A percentile compares a stretch with the other conserved stretches of the same genome.
These are phyloP conservation scores for Tephrocybe rancida DNA, from an alignment of 768 basidiomycete genomes.

Conservation along the genomic window DNA sequence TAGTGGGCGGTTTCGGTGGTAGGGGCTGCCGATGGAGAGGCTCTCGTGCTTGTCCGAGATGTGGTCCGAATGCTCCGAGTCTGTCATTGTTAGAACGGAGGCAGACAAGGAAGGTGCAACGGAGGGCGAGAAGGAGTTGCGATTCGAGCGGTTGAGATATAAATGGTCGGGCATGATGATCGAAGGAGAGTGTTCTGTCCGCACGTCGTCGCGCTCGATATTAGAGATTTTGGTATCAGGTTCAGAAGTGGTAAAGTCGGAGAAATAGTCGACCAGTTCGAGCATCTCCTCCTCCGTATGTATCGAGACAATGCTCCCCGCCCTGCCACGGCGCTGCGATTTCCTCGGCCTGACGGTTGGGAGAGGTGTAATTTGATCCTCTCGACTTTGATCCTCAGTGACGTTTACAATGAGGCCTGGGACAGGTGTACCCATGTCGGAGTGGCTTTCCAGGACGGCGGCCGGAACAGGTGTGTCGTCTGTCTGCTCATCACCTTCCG, in stretches of 20 bases:
- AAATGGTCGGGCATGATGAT: constrained; percentile 1
- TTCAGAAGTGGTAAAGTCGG: constrained; percentile 23
- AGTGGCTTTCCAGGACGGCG: background rate
- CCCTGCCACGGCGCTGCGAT: constrained; percentile 31
- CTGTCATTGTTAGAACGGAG: constrained; percentile 13
- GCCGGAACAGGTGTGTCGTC: background rate
- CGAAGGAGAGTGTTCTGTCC: constrained; percentile 1
- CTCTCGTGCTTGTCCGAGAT: constrained; percentile 10
- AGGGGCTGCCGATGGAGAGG: background rate
- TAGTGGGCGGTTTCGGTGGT: constrained; percentile 25
- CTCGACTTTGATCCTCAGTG: constrained; percentile 2
- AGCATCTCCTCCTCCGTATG: constrained; percentile 51
- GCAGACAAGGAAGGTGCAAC: constrained; percentile 14
- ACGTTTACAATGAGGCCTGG: background rate
- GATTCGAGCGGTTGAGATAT: constrained; percentile 6
- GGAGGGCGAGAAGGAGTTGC: constrained; percentile 14
- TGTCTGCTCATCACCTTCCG: background rate
- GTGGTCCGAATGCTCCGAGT: constrained; percentile 19
- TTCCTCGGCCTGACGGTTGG: constrained; percentile 22
- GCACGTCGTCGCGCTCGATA: background rate
- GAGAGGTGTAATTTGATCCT: constrained; percentile 27
- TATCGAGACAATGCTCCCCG: constrained; percentile 46
- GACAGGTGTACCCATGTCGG: background rate
- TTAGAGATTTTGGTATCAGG: background rate
- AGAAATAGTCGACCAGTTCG: constrained; percentile 52